These are phyloP conservation scores for Grigorovia transvaalensis DNA, from an alignment of 805 yeast species.

Conservation along the genomic window DNA sequence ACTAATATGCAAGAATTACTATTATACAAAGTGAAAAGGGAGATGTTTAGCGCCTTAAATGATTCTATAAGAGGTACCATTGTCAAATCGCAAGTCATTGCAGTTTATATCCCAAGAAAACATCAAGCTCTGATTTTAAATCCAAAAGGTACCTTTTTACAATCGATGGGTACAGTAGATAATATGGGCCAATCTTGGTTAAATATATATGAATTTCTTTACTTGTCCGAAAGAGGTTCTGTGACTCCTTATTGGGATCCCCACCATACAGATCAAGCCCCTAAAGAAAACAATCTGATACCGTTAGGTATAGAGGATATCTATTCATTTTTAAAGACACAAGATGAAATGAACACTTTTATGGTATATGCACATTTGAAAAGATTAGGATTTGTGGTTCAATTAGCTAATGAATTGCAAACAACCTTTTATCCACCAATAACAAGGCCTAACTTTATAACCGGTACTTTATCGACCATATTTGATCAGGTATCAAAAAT, in stretches of 20 bases:
- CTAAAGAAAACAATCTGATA: conserved; percentile 14
- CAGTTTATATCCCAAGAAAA: conserved; percentile 34
- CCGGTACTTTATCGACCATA: neutral
- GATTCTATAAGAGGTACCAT: conserved; percentile 37
- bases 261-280: conserved; percentile 6
- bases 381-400: conserved; percentile 66
- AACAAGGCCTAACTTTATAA: neutral
- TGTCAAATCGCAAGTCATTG: conserved; percentile 41
- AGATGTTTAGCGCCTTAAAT: conserved; percentile 62
- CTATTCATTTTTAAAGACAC: conserved; percentile 39
- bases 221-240: conserved; percentile 74
- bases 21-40: conserved; percentile 45
- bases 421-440: conserved; percentile 11
- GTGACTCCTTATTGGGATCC: conserved; percentile 31
- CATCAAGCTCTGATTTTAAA: conserved; percentile 31
- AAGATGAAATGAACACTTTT: conserved; percentile 41
- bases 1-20: conserved; percentile 40
- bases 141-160: conserved; percentile 67
- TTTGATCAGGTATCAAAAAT: neutral
- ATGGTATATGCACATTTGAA: conserved; percentile 66
- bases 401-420: conserved; percentile 5
- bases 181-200: conserved; percentile 41
- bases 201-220: conserved; percentile 58
- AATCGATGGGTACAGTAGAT: conserved; percentile 58
- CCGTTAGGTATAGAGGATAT: conserved; percentile 54